These are phyloP conservation scores for Apiospora marii DNA, from an alignment of 2,329 filamentous ascomycete species.

Conservation along the genomic window DNA sequence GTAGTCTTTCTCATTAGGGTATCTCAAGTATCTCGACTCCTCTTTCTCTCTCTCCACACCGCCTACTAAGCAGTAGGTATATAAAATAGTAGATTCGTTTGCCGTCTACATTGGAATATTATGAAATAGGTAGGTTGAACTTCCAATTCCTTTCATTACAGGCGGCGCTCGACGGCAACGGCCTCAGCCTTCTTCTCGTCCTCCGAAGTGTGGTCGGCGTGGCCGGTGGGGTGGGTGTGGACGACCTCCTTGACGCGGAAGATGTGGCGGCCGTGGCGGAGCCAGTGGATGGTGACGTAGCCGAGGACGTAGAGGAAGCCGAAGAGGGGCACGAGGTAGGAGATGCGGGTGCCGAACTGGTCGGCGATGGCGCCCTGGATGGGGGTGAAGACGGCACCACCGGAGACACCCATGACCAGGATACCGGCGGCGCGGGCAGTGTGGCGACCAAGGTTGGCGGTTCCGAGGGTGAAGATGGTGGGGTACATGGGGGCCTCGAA, in stretches of 20 bases:
- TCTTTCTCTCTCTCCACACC: background rate
- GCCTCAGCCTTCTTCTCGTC: slow-evolving; percentile 23
- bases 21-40: slow-evolving; percentile 7
- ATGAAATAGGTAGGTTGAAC: slow-evolving; percentile 3
- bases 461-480: slow-evolving; percentile 27
- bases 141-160: background rate
- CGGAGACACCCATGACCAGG: slow-evolving; percentile 28
- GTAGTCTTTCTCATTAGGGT: slow-evolving; percentile 5
- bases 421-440: slow-evolving; percentile 28
- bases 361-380: slow-evolving; percentile 43
- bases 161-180: slow-evolving; percentile 1
- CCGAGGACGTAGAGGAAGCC: slow-evolving; percentile 49
- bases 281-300: slow-evolving; percentile 43
- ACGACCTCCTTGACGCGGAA: slow-evolving; percentile 43
- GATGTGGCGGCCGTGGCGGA: slow-evolving; percentile 42
- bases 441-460: slow-evolving; percentile 28
- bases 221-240: slow-evolving; percentile 27
- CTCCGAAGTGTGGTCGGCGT: background rate
- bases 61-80: background rate
- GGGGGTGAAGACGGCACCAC: slow-evolving; percentile 27
- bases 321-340: slow-evolving; percentile 52
- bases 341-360: slow-evolving; percentile 47
- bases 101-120: background rate
- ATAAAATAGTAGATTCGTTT: background rate
- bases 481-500: slow-evolving; percentile 29